Evolutionary conservation across 1,284 basidiomycete genomes (phyloP).

Genomic region (Laetiporus sulphureus): DNA sequence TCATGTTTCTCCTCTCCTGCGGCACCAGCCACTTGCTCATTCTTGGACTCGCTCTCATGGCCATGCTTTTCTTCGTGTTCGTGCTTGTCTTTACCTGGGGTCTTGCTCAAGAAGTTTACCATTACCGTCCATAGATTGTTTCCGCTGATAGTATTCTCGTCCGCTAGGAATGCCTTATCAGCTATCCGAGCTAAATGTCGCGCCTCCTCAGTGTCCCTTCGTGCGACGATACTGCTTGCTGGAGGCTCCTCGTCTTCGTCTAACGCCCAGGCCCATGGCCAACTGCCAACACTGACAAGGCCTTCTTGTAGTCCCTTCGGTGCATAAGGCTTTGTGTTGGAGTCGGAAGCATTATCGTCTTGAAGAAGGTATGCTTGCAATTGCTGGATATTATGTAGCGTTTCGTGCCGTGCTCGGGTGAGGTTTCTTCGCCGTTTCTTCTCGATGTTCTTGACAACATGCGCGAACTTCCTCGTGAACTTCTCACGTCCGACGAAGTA

Average conservation of each 20-base stretch:
- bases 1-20: no score
- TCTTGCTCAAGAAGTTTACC: slow-evolving; percentile 49
- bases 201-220: slow-evolving; percentile 73
- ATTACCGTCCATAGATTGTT: slow-evolving; percentile 68
- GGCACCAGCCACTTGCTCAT: no score
- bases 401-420: slow-evolving; percentile 52
- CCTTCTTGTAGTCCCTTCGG: slow-evolving; percentile 41
- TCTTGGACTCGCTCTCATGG: no score
- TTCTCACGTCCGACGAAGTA: slow-evolving; percentile 52
- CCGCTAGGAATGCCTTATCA: slow-evolving; percentile 53
- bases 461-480: slow-evolving; percentile 59
- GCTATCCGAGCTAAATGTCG: slow-evolving; percentile 61
- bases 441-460: slow-evolving; percentile 48
- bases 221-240: slow-evolving; percentile 73
- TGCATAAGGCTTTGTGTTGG: slow-evolving; percentile 23
- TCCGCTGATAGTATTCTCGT: slow-evolving; percentile 48
- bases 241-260: slow-evolving; percentile 72
- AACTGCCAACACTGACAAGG: slow-evolving; percentile 42
- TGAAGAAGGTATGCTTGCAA: slow-evolving; percentile 33
- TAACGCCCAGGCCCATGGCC: slow-evolving; percentile 73
- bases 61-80: slow-evolving; percentile 6
- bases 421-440: slow-evolving; percentile 54
- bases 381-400: slow-evolving; percentile 38
- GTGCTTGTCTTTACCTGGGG: slow-evolving; percentile 25
- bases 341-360: slow-evolving; percentile 13